Conservation (phyloP, 345 rosid genomes). For the Arabidopsis suecica region DNA sequence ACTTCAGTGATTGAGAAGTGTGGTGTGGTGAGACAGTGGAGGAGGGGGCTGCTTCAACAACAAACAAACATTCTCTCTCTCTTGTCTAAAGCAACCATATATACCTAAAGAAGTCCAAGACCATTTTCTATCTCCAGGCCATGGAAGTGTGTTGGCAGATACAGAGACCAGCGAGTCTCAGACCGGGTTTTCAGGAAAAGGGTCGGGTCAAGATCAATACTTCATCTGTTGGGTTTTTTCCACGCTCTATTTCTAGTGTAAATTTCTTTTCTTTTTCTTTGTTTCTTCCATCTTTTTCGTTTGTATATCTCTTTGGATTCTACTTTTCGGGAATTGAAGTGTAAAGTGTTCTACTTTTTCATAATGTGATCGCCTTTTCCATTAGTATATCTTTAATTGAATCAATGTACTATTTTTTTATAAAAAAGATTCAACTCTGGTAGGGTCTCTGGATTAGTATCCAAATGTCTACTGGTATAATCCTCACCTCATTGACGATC, state of each 20-base stretch:
- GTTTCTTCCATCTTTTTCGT: neutral
- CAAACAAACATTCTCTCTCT: slow-evolving; percentile 37
- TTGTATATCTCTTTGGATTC: neutral
- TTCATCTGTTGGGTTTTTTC: slow-evolving; percentile 56
- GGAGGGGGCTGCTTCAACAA: slow-evolving; percentile 26
- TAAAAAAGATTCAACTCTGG: slow-evolving; percentile 29
- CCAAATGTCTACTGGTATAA: neutral
- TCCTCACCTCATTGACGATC: slow-evolving; percentile 4
- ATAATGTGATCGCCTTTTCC: slow-evolving; percentile 12
- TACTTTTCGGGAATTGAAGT: slow-evolving; percentile 30
- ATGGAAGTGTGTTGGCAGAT: slow-evolving; percentile 75
- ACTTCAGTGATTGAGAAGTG: slow-evolving; percentile 38
- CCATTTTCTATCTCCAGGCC: slow-evolving; percentile 26
- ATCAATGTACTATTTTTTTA: slow-evolving; percentile 2
- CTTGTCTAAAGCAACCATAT: neutral
- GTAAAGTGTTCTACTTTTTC: slow-evolving; percentile 3
- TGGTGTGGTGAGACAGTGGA: slow-evolving; percentile 39
- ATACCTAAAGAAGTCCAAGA: slow-evolving; percentile 19
- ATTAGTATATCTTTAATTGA: slow-evolving; percentile 16
- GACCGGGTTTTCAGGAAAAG: slow-evolving; percentile 46
- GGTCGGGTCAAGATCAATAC: slow-evolving; percentile 56
- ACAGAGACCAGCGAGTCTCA: slow-evolving; percentile 56
- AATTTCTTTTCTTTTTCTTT: slow-evolving; percentile 8
- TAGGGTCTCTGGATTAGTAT: slow-evolving; percentile 42
- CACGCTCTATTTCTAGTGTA: slow-evolving; percentile 49